These are phyloP conservation scores for Eimeria zaria DNA, from an alignment of 169 alveolate genomes.

Conservation along the genomic window DNA sequence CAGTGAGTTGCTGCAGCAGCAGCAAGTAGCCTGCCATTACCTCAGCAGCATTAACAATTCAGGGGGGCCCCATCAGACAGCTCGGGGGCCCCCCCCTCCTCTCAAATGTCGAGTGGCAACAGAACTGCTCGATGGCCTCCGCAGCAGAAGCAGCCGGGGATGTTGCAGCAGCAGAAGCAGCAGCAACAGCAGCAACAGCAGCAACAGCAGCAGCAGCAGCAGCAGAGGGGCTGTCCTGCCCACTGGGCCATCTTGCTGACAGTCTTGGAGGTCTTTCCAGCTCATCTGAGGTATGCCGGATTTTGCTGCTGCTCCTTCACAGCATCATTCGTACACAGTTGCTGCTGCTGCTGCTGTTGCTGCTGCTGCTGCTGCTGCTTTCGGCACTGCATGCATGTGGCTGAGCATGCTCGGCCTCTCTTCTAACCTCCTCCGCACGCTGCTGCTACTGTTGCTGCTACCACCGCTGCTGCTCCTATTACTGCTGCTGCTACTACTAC, in stretches of 20 bases:
- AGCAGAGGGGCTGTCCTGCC: not conserved
- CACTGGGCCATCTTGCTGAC: conserved; percentile 21
- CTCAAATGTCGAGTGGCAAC: not conserved
- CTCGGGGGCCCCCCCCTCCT: not conserved
- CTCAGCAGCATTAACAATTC: not conserved
- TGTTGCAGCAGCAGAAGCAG: not conserved
- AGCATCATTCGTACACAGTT: not conserved
- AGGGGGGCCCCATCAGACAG: not conserved
- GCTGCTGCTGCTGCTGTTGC: conserved; percentile 35
- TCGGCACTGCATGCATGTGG: not conserved
- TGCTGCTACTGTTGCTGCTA: conserved; percentile 35
- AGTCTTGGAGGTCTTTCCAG: conserved; percentile 42
- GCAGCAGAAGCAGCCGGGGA: not conserved
- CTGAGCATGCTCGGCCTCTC: not conserved
- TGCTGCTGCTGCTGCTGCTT: not conserved
- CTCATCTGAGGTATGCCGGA: conserved; percentile 20
- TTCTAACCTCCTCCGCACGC: conserved; percentile 6
- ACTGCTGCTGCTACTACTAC: too few relatives aligned
- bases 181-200: not conserved
- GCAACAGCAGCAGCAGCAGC: conserved; percentile 31
- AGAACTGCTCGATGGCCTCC: not conserved
- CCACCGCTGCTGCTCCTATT: too few relatives aligned
- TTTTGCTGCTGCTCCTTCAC: not conserved
- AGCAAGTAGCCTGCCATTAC: not conserved
- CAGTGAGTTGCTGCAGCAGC: not conserved